Conservation (phyloP, 2,329 filamentous ascomycete species). For the Acrocalymma vagum region DNA sequence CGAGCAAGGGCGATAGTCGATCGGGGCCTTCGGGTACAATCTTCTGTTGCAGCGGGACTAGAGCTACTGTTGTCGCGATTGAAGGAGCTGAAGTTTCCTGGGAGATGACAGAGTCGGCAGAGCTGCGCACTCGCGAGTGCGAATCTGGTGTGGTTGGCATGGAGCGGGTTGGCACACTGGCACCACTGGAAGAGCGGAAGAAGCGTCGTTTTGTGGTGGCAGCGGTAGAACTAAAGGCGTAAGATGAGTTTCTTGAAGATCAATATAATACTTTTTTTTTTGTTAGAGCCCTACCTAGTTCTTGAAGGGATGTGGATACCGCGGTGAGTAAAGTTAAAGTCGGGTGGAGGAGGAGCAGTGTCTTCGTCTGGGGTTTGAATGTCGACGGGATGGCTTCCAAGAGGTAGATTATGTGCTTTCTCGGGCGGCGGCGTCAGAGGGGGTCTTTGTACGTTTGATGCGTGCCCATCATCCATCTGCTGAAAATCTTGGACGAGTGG, state of each 20-base stretch:
- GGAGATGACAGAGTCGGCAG: conserved; percentile 45
- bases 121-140: conserved; percentile 27
- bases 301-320: conserved; percentile 47
- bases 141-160: conserved; percentile 26
- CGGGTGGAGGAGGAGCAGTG: conserved; percentile 35
- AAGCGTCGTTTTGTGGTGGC: conserved; percentile 23
- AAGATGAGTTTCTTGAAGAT: conserved; percentile 16
- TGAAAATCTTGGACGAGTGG: conserved; percentile 41
- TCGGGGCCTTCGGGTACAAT: conserved; percentile 52
- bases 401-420: conserved; percentile 25
- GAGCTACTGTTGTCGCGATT: conserved; percentile 38
- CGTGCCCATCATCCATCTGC: conserved; percentile 29
- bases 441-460: conserved; percentile 27
- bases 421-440: conserved; percentile 24
- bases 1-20: conserved; percentile 56
- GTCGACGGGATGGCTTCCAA: conserved; percentile 19
- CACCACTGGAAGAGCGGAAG: conserved; percentile 13
- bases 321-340: conserved; percentile 44
- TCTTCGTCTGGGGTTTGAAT: conserved; percentile 32
- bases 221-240: conserved; percentile 30
- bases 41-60: conserved; percentile 55
- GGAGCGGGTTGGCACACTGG: conserved; percentile 20
- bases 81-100: conserved; percentile 45
- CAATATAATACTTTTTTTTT: background rate
- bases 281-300: conserved; percentile 38